These are phyloP conservation scores for Harrya chromipes DNA, from an alignment of 768 basidiomycete species.

Conservation along the genomic window DNA sequence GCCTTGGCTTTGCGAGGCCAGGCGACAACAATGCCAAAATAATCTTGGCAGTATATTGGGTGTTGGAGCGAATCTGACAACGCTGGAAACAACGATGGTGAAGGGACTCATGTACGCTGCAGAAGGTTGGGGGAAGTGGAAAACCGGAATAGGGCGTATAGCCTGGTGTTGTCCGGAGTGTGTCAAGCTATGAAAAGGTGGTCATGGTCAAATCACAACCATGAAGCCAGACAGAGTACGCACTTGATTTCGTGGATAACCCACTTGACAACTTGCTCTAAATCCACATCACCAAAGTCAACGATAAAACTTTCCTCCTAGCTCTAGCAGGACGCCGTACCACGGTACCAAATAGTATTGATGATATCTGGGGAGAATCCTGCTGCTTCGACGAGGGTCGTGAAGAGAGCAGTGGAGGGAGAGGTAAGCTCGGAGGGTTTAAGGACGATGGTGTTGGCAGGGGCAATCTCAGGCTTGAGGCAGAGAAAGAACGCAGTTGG, in stretches of 20 bases:
- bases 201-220: constrained; percentile 13
- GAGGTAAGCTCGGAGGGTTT: constrained; percentile 84
- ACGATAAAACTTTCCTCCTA: constrained; percentile 52
- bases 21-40: no score
- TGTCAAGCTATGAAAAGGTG: constrained; percentile 41
- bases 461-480: constrained; percentile 75
- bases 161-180: no score
- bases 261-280: constrained; percentile 65
- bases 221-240: constrained; percentile 21
- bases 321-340: constrained; percentile 58
- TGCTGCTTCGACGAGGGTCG: constrained; percentile 58
- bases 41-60: no score
- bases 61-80: no score
- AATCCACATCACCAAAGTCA: constrained; percentile 47
- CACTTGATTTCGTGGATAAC: constrained; percentile 70
- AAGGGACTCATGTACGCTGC: no score
- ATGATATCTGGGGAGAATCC: constrained; percentile 77
- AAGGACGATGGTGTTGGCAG: constrained; percentile 74
- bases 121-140: no score
- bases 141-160: no score
- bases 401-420: constrained; percentile 53
- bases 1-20: no score
- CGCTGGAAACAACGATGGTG: no score
- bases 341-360: constrained; percentile 78
- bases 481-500: constrained; percentile 52